Evolutionary conservation across 83 land plant species (phyloP).

Genomic region (Thuja plicata): DNA sequence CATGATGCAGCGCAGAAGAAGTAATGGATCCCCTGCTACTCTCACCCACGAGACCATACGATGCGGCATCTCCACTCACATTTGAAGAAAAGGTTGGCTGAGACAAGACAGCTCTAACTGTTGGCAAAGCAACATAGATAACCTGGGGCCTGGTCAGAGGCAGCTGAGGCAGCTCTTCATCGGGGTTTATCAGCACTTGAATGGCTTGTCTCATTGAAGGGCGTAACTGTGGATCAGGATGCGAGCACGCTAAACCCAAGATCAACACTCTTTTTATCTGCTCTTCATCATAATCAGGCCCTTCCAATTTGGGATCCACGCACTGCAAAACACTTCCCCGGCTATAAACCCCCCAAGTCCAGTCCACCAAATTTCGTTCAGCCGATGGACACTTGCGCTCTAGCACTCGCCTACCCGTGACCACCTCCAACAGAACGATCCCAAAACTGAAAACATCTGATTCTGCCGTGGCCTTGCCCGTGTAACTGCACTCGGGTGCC

Average conservation of each 20-base stretch:
- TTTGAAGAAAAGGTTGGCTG: not conserved
- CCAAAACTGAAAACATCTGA: constrained; percentile 49
- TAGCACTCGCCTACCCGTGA: constrained; percentile 19
- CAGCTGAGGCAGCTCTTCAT: constrained; percentile 26
- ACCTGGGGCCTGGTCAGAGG: constrained; percentile 22
- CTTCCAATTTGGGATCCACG: constrained; percentile 22
- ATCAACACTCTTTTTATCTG: constrained; percentile 17
- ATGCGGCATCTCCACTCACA: not conserved
- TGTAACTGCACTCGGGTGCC: constrained; percentile 42
- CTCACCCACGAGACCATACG: not conserved
- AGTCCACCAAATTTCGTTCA: constrained; percentile 4
- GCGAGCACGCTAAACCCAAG: constrained; percentile 34
- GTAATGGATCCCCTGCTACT: not conserved
- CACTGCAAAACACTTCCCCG: constrained; percentile 17
- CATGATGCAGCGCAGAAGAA: not conserved
- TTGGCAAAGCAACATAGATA: constrained; percentile 16
- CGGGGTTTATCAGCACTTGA: constrained; percentile 26
- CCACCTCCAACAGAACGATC: constrained; percentile 32
- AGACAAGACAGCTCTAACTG: not conserved
- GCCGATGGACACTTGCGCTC: not conserved
- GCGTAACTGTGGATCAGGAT: constrained; percentile 24
- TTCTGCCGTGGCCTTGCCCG: constrained; percentile 34
- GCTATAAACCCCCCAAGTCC: constrained; percentile 23
- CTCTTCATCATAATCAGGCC: constrained; percentile 17
- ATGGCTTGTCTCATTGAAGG: constrained; percentile 30